These are phyloP conservation scores for Cytospora leucostoma DNA, from an alignment of 2,329 filamentous ascomycete genomes.

Conservation along the genomic window DNA sequence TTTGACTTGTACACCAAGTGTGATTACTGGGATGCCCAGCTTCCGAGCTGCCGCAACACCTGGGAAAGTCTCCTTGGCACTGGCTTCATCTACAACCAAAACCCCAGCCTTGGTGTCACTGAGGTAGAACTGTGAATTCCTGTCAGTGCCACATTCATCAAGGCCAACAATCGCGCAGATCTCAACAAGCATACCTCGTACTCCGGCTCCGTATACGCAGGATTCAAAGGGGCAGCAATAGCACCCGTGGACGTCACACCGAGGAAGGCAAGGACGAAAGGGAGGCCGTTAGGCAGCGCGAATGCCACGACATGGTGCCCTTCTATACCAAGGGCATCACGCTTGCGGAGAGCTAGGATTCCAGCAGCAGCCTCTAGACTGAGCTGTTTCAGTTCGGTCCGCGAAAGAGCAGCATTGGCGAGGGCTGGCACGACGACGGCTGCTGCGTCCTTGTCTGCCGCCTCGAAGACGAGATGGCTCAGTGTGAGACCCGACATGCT, in stretches of 20 bases:
- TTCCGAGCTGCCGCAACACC: conserved; percentile 76
- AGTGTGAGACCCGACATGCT: not conserved
- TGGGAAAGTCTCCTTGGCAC: conserved; percentile 65
- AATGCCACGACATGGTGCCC: conserved; percentile 7
- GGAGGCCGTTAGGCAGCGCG: conserved; percentile 7
- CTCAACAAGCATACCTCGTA: conserved; percentile 56
- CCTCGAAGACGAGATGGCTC: not conserved
- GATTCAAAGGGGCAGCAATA: conserved; percentile 84
- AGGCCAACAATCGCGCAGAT: not conserved
- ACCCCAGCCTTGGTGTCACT: conserved; percentile 80
- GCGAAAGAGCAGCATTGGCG: not conserved
- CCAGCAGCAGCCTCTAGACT: not conserved
- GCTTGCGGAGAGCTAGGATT: not conserved
- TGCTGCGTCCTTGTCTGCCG: not conserved
- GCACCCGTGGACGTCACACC: conserved; percentile 83
- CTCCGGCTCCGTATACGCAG: conserved; percentile 85
- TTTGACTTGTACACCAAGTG: conserved; percentile 53
- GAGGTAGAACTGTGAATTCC: conserved; percentile 66
- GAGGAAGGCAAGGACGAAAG: conserved; percentile 81
- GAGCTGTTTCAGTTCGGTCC: not conserved
- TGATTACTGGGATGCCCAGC: conserved; percentile 87
- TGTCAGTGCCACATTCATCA: not conserved
- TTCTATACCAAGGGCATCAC: not conserved
- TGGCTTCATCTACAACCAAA: conserved; percentile 72
- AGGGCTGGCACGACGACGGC: not conserved